Base-by-base conservation (phyloP, 495 filamentous ascomycete species). In the Penicillium alfredii region DNA sequence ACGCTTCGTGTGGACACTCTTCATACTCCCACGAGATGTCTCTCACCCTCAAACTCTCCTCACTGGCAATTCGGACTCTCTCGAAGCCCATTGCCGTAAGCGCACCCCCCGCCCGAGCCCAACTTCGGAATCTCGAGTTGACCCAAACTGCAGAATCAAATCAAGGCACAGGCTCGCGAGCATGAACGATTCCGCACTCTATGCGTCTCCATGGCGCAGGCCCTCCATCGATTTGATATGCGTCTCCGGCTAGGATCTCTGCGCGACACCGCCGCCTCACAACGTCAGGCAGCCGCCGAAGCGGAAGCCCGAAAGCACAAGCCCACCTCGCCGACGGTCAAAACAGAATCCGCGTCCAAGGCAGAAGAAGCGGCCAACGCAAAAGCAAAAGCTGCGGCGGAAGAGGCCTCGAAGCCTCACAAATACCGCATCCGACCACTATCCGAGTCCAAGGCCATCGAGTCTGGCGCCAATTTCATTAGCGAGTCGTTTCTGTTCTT, bases 151-250 rank as follows among this genome's bases (percentile, higher is more conserved):
- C 58, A 98, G 92, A 95, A 87, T 57, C 79, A 76, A 58, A 94
- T 99, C 65, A 97, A 95, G 63, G 73, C 71, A 15, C 89, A 96
- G 72, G 93, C 92, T 10, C 85, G 84, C 48, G 93, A 99, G 54
- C 93, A 97, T 67, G 86, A 88, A 30, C 71, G 79, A 11, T 99
- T 97, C 65, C 85, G 93, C 11, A 63, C 62, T n/a, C 16, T 78
- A 24, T 86, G 82, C 55, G 63, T 86, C 47, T 59, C 61, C 15
- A 78, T 93, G 56, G 93, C 92, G 16, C 92, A 99, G 47, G 58
- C 71, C 5, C 81, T 99, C 21, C 92, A 99, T 59, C 82, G 84
- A 44, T 66, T 94, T 46, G 93, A 97, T 58, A 97, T 99, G 89
- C 81, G 86, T 12, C 69, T 95, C 44, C 81, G 85, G 9, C 74